Evolutionary conservation across 805 yeast species (phyloP).

Genomic region (Sungouiella thailandica): DNA sequence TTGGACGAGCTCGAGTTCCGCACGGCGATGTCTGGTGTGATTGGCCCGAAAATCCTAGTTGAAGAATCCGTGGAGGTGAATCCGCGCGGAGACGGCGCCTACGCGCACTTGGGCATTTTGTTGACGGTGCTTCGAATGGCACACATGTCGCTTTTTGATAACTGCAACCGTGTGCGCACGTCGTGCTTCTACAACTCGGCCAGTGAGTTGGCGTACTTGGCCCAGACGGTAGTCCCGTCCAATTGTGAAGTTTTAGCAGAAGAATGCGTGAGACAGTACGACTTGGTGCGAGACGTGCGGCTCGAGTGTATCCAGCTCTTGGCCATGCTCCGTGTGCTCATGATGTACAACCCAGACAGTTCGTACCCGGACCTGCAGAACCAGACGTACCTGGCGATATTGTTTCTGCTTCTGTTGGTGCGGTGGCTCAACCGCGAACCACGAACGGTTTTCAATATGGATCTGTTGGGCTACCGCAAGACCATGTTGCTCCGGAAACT

Average conservation of each 20-base stretch:
- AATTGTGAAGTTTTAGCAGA: not conserved
- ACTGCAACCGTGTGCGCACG: constrained; percentile 7
- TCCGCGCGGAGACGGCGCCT: constrained; percentile 24
- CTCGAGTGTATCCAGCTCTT: constrained; percentile 2
- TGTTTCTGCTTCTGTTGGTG: constrained; percentile 1
- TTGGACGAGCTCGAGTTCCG: constrained; percentile 21
- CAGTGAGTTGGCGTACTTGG: not conserved
- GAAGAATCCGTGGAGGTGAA: constrained; percentile 12
- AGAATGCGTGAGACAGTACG: constrained; percentile 1
- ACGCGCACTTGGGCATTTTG: constrained; percentile 26
- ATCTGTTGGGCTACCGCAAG: not conserved
- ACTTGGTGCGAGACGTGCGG: constrained; percentile 1
- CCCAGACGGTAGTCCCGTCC: not conserved
- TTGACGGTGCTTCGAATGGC: constrained; percentile 26
- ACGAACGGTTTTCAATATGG: not conserved
- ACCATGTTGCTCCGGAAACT: constrained; percentile 1
- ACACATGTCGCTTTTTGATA: constrained; percentile 31
- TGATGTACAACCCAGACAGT: not conserved
- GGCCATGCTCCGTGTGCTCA: constrained; percentile 1
- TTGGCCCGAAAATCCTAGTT: constrained; percentile 9
- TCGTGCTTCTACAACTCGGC: constrained; percentile 1
- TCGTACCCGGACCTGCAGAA: constrained; percentile 1
- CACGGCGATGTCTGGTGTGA: constrained; percentile 8
- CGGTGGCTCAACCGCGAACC: constrained; percentile 5
- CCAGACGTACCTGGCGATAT: not conserved